A percentile compares a stretch with the other conserved stretches of the same genome.
phyloP scores from a whole-genome alignment of 2,329 filamentous ascomycete species.

The Orbilia quercus region DNA sequence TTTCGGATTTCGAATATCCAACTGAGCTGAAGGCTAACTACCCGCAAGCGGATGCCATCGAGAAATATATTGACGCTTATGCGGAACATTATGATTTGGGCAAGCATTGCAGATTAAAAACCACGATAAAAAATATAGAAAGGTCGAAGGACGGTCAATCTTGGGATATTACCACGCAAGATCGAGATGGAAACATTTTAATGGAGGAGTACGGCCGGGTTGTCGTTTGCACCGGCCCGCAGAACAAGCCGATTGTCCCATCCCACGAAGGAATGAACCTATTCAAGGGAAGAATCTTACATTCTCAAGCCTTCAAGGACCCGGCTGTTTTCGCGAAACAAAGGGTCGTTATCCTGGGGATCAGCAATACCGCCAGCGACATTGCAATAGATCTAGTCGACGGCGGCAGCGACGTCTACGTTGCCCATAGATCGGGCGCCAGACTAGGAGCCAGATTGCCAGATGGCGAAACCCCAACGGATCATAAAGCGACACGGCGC shows the following conservation, averaged over 20 bases:
- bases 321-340: slow-evolving; percentile 15
- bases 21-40: slow-evolving; percentile 17
- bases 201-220: slow-evolving; percentile 24
- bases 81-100: slow-evolving; percentile 18
- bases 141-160: slow-evolving; percentile 4
- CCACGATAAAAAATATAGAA: slow-evolving; percentile 10
- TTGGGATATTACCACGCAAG: slow-evolving; percentile 36
- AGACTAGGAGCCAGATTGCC: slow-evolving; percentile 8
- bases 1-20: slow-evolving; percentile 42
- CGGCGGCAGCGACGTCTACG: slow-evolving; percentile 24
- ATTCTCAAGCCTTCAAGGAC: slow-evolving; percentile 58
- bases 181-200: neutral
- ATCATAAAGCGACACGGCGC: slow-evolving; percentile 58
- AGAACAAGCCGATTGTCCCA: slow-evolving; percentile 13
- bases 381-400: slow-evolving; percentile 56
- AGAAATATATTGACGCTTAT: slow-evolving; percentile 34
- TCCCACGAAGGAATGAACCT: slow-evolving; percentile 37
- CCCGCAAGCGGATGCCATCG: slow-evolving; percentile 21
- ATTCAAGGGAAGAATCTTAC: slow-evolving; percentile 59
- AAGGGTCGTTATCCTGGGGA: slow-evolving; percentile 58
- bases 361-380: slow-evolving; percentile 60
- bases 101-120: slow-evolving; percentile 8
- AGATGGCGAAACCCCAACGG: slow-evolving; percentile 56
- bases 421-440: slow-evolving; percentile 25
- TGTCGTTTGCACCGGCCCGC: slow-evolving; percentile 38